phyloP scores from a whole-genome alignment of 768 basidiomycete genomes.

The Podaxis pistillaris region DNA sequence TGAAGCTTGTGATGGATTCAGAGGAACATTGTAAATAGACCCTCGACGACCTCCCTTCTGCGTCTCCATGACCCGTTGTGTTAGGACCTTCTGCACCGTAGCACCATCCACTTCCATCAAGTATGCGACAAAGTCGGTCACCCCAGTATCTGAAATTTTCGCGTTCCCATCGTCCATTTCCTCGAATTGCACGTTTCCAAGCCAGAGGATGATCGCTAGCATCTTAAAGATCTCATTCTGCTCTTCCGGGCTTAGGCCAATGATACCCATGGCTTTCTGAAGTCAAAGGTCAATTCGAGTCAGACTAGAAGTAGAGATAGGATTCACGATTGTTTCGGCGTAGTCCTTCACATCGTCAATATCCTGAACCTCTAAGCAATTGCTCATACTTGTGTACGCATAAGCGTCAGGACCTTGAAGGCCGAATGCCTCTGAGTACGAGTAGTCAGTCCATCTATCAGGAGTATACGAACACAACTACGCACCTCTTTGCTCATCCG shows the following conservation, averaged over 20 bases:
- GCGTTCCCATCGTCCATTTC: conserved; percentile 93
- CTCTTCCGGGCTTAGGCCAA: conserved; percentile 83
- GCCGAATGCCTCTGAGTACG: conserved; percentile 78
- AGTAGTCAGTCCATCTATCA: conserved; percentile 13
- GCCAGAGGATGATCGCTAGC: conserved; percentile 90
- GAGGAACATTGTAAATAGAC: conserved; percentile 94
- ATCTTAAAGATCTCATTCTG: conserved; percentile 93
- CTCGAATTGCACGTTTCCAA: conserved; percentile 90
- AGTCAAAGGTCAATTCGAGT: conserved; percentile 9
- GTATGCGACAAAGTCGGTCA: conserved; percentile 95
- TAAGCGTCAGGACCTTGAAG: conserved; percentile 96
- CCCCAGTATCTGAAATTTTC: conserved; percentile 70
- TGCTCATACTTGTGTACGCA: conserved; percentile 88
- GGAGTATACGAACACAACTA: background rate
- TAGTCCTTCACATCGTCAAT: conserved; percentile 91
- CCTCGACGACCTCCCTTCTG: conserved; percentile 89
- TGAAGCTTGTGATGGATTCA: conserved; percentile 88
- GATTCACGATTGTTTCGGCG: conserved; percentile 78
- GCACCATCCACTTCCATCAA: conserved; percentile 85
- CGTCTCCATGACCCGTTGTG: conserved; percentile 86
- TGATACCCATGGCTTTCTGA: conserved; percentile 90
- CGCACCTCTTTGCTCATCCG: conserved; percentile 83
- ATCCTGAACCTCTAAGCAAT: conserved; percentile 86
- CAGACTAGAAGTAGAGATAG: background rate
- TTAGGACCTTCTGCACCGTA: conserved; percentile 84